phyloP scores from a whole-genome alignment of 371 early-diverging fungal genomes.

The Smittium culicis region DNA sequence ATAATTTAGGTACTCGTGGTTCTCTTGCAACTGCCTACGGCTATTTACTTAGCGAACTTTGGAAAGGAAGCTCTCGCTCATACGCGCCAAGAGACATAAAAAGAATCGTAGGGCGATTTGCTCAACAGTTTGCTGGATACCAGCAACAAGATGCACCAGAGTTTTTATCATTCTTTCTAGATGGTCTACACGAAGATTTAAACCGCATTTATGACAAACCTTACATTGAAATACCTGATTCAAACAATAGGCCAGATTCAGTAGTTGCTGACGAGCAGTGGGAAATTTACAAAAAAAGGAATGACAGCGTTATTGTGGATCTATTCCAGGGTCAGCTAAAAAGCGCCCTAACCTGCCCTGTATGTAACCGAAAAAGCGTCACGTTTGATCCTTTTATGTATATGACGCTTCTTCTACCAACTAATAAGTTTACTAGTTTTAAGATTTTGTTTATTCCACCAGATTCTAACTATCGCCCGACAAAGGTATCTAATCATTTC shows the following conservation, averaged over 20 bases:
- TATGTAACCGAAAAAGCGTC: slow-evolving; percentile 71
- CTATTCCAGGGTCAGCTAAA: slow-evolving; percentile 81
- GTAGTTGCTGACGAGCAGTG: slow-evolving; percentile 44
- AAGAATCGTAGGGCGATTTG: slow-evolving; percentile 24
- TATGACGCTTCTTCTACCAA: slow-evolving; percentile 82
- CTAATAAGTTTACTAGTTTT: slow-evolving; percentile 21
- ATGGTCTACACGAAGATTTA: slow-evolving; percentile 91
- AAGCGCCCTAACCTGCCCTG: slow-evolving; percentile 62
- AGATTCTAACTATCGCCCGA: slow-evolving; percentile 13
- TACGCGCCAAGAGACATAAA: slow-evolving; percentile 46
- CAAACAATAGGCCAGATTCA: slow-evolving; percentile 20
- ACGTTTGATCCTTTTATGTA: slow-evolving; percentile 92
- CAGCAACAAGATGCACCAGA: slow-evolving; percentile 94
- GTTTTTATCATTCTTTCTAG: slow-evolving; percentile 78
- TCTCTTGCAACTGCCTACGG: slow-evolving; percentile 54
- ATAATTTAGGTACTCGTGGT: slow-evolving; percentile 72
- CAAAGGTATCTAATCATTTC: no score
- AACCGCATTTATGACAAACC: slow-evolving; percentile 30
- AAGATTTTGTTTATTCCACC: slow-evolving; percentile 20
- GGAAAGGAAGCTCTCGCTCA: slow-evolving; percentile 33
- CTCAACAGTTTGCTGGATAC: slow-evolving; percentile 26
- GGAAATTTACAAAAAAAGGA: slow-evolving; percentile 56
- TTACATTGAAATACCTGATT: slow-evolving; percentile 26
- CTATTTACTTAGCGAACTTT: slow-evolving; percentile 48
- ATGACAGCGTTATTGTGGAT: slow-evolving; percentile 81